Base-by-base conservation (phyloP, 2,329 filamentous ascomycete genomes). In the Neofusicoccum kwambonambiense region DNA sequence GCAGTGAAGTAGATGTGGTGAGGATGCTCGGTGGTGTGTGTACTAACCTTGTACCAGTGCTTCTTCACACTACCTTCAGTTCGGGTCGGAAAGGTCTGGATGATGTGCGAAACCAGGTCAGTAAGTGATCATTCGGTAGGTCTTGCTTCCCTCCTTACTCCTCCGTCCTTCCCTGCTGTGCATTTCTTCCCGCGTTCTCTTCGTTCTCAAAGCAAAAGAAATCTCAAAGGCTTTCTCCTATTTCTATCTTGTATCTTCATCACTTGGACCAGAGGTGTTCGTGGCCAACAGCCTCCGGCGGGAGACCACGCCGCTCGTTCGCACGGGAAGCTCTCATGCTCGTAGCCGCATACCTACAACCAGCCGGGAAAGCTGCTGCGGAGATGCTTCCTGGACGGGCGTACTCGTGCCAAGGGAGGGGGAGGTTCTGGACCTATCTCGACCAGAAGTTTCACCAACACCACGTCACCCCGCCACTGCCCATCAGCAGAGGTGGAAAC, bases 51-150 rank as follows among this genome's bases (percentile, higher is more conserved):
- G 80, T 99, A 98, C 94, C 95, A 99, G 78, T 99, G 95, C 81
- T 98, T 99, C 84, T 98, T 99, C 22, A 99, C 95, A 74, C 93
- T 97, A 7, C 95, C 95, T 80, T 99, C 95, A 47, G 95, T 99
- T 73, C 95, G 86, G 27, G 88, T 89, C 11, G 95, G 94, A 76
- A 99, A 99, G 2, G 91, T 93, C 91, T 96, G 69, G 12, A 22
- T 37, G 42, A 19, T 60, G 22, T 22, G 49, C 61, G 9, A 17
- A 52, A 41, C n/a, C 27, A 37, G 19, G 37, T 63, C 41, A 63
- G 49, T 63, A 47, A 57, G 27, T 41, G 42, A 6, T 49, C 41
- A 7, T 35, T 57, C 34, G 42, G 8, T 19, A 27, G 13, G 22
- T 35, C 62, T 12, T 17, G 35, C 27, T 27, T 34, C 4, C 22